Conservation (phyloP, 2,329 filamentous ascomycete genomes). For the Cercospora nicotianae region DNA sequence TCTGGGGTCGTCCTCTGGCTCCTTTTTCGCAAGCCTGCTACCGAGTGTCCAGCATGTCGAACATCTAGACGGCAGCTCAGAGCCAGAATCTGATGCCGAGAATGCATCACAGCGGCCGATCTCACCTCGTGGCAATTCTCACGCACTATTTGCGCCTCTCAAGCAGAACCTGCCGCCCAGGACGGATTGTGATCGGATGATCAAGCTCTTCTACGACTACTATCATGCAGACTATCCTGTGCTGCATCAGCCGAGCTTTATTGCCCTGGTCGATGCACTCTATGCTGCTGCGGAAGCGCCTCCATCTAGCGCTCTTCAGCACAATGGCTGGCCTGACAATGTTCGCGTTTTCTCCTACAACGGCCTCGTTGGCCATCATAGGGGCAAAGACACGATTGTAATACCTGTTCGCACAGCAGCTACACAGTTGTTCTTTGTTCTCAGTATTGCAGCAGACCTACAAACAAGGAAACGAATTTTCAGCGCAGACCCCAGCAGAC, state of each 20-base stretch:
- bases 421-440: slow-evolving; percentile 7
- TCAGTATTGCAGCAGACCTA: slow-evolving; percentile 1
- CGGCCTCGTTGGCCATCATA: neutral
- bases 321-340: slow-evolving; percentile 1
- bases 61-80: neutral
- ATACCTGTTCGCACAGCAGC: neutral
- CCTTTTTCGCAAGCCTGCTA: slow-evolving; percentile 4
- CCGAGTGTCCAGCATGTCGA: neutral
- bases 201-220: slow-evolving; percentile 7
- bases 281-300: neutral
- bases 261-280: slow-evolving; percentile 2
- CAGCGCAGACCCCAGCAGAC: neutral
- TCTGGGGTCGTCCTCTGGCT: slow-evolving; percentile 7
- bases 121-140: neutral
- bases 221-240: slow-evolving; percentile 13
- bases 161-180: slow-evolving; percentile 1
- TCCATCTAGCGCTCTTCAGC: neutral
- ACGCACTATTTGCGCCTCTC: neutral
- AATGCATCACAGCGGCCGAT: neutral
- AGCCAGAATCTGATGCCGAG: slow-evolving; percentile 2
- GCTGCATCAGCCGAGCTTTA: slow-evolving; percentile 8
- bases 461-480: neutral
- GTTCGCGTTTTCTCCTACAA: neutral
- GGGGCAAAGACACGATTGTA: neutral
- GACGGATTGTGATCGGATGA: slow-evolving; percentile 3